Percentiles rank a stretch among this genome's conserved stretches.
phyloP scores from a whole-genome alignment of 345 rosid genomes.

The Stellera chamaejasme region DNA sequence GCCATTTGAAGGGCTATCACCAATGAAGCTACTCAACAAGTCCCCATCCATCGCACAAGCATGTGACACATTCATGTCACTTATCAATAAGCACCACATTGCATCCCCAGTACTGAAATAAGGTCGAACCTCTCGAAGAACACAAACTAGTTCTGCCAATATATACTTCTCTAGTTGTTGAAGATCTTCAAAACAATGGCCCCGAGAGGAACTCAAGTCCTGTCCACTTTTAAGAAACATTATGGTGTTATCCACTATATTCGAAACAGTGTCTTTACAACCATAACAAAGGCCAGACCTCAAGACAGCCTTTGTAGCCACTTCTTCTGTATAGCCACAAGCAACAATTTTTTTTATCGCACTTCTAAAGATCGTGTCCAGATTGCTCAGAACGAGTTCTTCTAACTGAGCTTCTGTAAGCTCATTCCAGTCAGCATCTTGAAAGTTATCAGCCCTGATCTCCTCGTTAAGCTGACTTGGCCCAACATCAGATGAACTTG shows the following conservation, averaged over 20 bases:
- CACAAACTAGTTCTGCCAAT: conserved; percentile 79
- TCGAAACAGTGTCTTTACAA: conserved; percentile 48
- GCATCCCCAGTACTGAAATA: conserved; percentile 91
- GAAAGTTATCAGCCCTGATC: conserved; percentile 40
- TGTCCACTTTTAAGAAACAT: conserved; percentile 53
- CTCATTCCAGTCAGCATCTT: conserved; percentile 76
- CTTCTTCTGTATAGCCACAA: conserved; percentile 49
- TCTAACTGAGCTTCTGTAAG: conserved; percentile 65
- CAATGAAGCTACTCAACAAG: conserved; percentile 31
- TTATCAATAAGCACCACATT: conserved; percentile 91
- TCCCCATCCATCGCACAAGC: conserved; percentile 90
- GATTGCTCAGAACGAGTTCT: conserved; percentile 59
- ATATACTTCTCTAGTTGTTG: conserved; percentile 73
- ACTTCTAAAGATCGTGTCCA: conserved; percentile 55
- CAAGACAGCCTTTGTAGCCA: conserved; percentile 51
- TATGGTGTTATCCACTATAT: conserved; percentile 66
- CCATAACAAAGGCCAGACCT: conserved; percentile 69
- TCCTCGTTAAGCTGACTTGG: conserved; percentile 37
- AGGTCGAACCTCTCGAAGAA: conserved; percentile 76
- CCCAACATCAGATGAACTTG: conserved; percentile 35
- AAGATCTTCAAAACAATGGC: conserved; percentile 49
- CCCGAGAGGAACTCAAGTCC: conserved; percentile 36
- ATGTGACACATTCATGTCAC: conserved; percentile 92
- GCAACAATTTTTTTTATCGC: conserved; percentile 52
- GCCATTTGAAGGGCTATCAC: conserved; percentile 29